Evolutionary conservation across 2,329 filamentous ascomycete genomes (phyloP).

Genomic region (Exserohilum turcica): DNA sequence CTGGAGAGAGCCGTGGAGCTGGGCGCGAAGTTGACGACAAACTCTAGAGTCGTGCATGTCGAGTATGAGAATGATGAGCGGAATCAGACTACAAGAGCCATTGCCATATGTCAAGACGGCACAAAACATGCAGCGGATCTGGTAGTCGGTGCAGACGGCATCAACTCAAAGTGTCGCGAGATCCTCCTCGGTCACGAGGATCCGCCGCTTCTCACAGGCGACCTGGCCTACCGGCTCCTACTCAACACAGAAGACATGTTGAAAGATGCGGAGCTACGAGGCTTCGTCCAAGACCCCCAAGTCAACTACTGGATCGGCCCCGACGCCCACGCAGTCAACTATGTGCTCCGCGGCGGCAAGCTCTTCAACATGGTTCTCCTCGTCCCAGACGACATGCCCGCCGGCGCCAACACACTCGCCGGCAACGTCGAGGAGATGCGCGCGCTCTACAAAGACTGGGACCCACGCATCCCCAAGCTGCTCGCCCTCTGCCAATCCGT

Average conservation of each 20-base stretch:
- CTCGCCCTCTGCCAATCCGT: conserved; percentile 63
- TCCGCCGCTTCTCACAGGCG: conserved; percentile 56
- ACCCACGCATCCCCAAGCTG: conserved; percentile 60
- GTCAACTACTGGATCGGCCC: conserved; percentile 61
- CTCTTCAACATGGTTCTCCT: conserved; percentile 59
- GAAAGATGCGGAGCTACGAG: conserved; percentile 53
- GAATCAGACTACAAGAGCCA: conserved; percentile 45
- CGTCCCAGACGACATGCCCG: conserved; percentile 58
- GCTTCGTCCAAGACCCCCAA: conserved; percentile 55
- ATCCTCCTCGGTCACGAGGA: conserved; percentile 53
- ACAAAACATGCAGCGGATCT: conserved; percentile 50
- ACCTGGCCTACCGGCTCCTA: conserved; percentile 58
- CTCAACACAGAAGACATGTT: conserved; percentile 54
- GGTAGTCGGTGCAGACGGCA: conserved; percentile 57
- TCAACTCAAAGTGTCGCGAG: conserved; percentile 53
- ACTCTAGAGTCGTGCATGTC: conserved; percentile 53
- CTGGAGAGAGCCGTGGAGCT: conserved; percentile 55
- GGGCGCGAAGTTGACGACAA: conserved; percentile 54
- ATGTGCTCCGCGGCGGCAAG: conserved; percentile 55
- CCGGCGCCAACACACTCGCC: conserved; percentile 51
- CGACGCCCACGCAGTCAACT: conserved; percentile 58
- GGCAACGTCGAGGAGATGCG: conserved; percentile 61
- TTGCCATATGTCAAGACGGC: conserved; percentile 50
- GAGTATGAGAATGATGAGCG: conserved; percentile 27
- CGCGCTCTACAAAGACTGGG: conserved; percentile 62